Percentiles rank a stretch among this genome's conserved stretches.
phyloP scores from a whole-genome alignment of 805 yeast species.

The Kodamaea jinghongensis region DNA sequence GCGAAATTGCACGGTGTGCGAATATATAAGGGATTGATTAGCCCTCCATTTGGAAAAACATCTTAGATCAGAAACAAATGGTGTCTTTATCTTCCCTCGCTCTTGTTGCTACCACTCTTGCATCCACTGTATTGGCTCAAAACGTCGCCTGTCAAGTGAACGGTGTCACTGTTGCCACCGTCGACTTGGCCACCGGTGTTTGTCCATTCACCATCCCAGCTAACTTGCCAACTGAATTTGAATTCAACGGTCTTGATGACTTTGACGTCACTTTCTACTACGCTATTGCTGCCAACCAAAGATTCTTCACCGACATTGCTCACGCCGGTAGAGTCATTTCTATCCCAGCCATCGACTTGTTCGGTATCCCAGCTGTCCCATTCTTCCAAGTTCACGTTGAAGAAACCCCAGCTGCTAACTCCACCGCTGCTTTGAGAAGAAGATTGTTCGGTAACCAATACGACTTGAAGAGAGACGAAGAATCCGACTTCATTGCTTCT shows the following conservation, averaged over 20 bases:
- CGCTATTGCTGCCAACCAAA: slow-evolving; percentile 19
- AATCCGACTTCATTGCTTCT: slow-evolving; percentile 21
- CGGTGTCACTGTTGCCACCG: slow-evolving; percentile 32
- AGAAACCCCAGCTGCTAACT: slow-evolving; percentile 32
- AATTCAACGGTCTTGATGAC: slow-evolving; percentile 26
- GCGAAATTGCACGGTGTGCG: too few relatives aligned
- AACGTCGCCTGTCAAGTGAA: slow-evolving; percentile 38
- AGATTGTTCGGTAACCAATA: slow-evolving; percentile 28
- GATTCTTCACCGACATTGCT: slow-evolving; percentile 33
- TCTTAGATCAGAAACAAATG: too few relatives aligned
- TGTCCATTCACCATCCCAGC: slow-evolving; percentile 39
- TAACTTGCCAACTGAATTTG: slow-evolving; percentile 24
- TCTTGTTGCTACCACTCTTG: slow-evolving; percentile 21
- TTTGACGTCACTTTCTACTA: slow-evolving; percentile 38
- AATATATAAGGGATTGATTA: too few relatives aligned
- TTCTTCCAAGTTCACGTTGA: slow-evolving; percentile 29
- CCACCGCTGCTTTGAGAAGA: slow-evolving; percentile 40
- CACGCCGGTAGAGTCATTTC: slow-evolving; percentile 32
- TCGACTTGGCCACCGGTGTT: slow-evolving; percentile 39
- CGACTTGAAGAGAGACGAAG: slow-evolving; percentile 31
- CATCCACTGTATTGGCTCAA: slow-evolving; percentile 26
- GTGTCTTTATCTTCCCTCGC: slow-evolving; percentile 12
- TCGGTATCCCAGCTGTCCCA: slow-evolving; percentile 20
- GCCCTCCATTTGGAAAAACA: too few relatives aligned
- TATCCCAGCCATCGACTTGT: slow-evolving; percentile 32